Evolutionary conservation across 2,329 filamentous ascomycete species (phyloP).

Genomic region (Hymenotorrendiella dingleyae): DNA sequence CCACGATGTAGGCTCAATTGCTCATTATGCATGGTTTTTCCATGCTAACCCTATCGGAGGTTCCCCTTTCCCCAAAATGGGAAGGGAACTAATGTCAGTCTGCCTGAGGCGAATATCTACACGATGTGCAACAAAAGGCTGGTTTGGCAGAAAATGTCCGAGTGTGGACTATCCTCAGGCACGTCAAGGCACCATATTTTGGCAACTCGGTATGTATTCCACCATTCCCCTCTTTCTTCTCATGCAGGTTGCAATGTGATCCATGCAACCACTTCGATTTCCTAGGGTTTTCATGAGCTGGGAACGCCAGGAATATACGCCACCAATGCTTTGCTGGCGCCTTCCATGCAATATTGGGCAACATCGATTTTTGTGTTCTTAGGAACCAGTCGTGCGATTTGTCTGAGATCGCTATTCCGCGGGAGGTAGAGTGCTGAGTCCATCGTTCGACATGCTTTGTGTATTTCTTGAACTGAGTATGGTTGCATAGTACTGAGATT

Average conservation of each 20-base stretch:
- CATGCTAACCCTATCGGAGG: not conserved
- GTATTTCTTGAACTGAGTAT: slow-evolving; percentile 63
- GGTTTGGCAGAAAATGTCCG: not conserved
- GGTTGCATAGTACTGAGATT: slow-evolving; percentile 83
- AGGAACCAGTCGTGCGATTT: slow-evolving; percentile 57
- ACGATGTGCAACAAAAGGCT: slow-evolving; percentile 13
- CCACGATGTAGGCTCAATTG: no score
- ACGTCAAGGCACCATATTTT: slow-evolving; percentile 5
- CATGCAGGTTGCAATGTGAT: not conserved
- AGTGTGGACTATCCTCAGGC: slow-evolving; percentile 7
- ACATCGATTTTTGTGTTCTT: slow-evolving; percentile 58
- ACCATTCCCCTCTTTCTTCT: not conserved
- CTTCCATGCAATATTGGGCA: slow-evolving; percentile 86
- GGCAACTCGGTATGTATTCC: no score
- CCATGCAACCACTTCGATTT: not conserved
- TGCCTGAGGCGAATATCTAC: slow-evolving; percentile 9
- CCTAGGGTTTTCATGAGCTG: not conserved
- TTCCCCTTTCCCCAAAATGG: not conserved
- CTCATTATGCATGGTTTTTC: no score
- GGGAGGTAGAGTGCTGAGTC: slow-evolving; percentile 75
- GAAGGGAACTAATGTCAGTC: slow-evolving; percentile 4
- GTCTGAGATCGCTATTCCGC: slow-evolving; percentile 73
- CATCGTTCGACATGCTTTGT: slow-evolving; percentile 53
- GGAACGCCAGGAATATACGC: slow-evolving; percentile 47
- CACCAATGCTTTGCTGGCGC: slow-evolving; percentile 78